phyloP scores from a whole-genome alignment of 1,139 yeast genomes.

The Pneumocystis sp. region DNA sequence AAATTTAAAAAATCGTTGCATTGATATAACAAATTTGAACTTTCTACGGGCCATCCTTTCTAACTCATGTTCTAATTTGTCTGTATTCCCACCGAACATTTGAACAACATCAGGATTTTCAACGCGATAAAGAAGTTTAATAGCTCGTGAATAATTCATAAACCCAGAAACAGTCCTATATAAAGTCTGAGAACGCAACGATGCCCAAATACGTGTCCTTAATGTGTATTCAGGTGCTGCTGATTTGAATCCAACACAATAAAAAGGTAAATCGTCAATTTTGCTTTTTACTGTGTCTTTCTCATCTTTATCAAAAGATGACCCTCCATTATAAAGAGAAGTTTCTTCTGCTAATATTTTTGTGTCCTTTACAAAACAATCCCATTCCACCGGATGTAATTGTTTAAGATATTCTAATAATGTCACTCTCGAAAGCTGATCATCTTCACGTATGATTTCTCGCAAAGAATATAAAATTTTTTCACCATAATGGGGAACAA shows the following conservation, averaged over 20 bases:
- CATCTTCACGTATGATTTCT: conserved; percentile 97
- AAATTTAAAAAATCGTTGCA: conserved; percentile 96
- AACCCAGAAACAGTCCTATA: conserved; percentile 98
- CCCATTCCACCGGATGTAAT: conserved; percentile 98
- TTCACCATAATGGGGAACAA: conserved; percentile 96
- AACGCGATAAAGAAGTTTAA: conserved; percentile 90
- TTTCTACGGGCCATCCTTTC: conserved; percentile 99
- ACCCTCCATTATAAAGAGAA: conserved; percentile 56
- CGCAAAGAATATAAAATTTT: conserved; percentile 86
- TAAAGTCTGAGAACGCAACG: conserved; percentile 92
- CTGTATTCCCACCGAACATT: conserved; percentile 97
- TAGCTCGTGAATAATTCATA: conserved; percentile 98
- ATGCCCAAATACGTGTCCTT: conserved; percentile 98
- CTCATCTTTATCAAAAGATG: conserved; percentile 41
- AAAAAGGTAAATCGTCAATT: conserved; percentile 95
- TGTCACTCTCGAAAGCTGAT: conserved; percentile 94
- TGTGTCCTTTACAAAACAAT: conserved; percentile 95
- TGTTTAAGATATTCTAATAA: conserved; percentile 91
- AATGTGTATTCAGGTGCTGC: conserved; percentile 98
- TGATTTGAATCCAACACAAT: conserved; percentile 97
- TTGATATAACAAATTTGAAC: conserved; percentile 89
- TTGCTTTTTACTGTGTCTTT: conserved; percentile 61
- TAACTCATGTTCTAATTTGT: conserved; percentile 80
- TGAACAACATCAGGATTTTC: conserved; percentile 98
- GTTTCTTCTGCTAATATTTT: conserved; percentile 97